Percentiles rank a stretch among this genome's conserved stretches.
phyloP scores from a whole-genome alignment of 495 filamentous ascomycete genomes.

The Penicillium egyptiacum region DNA sequence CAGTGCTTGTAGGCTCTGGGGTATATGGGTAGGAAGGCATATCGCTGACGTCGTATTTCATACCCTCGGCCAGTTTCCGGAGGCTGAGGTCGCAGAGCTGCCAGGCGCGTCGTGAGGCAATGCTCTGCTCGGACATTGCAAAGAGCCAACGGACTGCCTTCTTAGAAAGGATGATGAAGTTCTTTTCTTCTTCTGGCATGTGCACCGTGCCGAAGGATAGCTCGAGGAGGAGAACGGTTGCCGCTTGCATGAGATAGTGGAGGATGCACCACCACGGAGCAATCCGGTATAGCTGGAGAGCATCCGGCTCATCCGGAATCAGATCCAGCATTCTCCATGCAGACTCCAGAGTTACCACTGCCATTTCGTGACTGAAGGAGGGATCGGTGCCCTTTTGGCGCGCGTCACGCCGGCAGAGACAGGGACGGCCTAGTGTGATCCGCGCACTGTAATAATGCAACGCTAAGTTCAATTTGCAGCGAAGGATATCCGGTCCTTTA shows the following conservation, averaged over 20 bases:
- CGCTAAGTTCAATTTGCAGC: constrained; percentile 49
- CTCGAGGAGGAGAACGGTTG: constrained; percentile 61
- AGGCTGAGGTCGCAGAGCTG: constrained; percentile 52
- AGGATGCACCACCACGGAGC: constrained; percentile 66
- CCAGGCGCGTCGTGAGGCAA: constrained; percentile 58
- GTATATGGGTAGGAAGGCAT: constrained; percentile 35
- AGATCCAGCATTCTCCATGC: constrained; percentile 55
- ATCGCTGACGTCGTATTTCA: constrained; percentile 44
- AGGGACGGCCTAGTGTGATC: constrained; percentile 63
- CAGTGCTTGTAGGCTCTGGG: constrained; percentile 15
- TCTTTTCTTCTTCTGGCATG: constrained; percentile 50
- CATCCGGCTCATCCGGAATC: constrained; percentile 49
- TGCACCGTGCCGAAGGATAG: constrained; percentile 57
- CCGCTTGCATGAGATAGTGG: constrained; percentile 65
- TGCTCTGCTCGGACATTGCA: constrained; percentile 53
- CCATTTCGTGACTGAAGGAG: constrained; percentile 58
- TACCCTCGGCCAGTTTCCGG: constrained; percentile 42
- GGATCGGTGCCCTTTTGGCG: constrained; percentile 34
- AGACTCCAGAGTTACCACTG: constrained; percentile 54
- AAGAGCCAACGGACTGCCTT: constrained; percentile 57
- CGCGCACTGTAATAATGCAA: constrained; percentile 61
- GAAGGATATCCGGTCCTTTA: constrained; percentile 34
- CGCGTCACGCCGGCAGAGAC: constrained; percentile 60
- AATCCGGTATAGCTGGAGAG: constrained; percentile 52
- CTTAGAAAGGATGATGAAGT: constrained; percentile 50